Evolutionary conservation across 2,329 filamentous ascomycete species (phyloP).

Genomic region (Claviceps sp.): DNA sequence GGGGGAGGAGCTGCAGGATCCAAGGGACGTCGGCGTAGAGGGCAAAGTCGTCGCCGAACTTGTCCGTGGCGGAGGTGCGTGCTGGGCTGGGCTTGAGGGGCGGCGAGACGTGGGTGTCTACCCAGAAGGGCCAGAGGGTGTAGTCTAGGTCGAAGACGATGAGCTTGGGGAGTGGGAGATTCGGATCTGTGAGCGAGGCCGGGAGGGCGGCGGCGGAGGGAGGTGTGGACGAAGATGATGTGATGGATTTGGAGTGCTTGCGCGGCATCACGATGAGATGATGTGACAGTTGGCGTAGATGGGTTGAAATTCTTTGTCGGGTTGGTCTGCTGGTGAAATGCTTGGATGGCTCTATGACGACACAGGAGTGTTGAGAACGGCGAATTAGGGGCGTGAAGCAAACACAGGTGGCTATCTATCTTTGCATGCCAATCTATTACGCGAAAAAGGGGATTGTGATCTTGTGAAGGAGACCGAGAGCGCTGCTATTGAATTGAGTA

Average conservation of each 20-base stretch:
- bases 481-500: too few species aligned
- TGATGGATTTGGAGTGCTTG: slow-evolving; percentile 18
- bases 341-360: too few species aligned
- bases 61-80: slow-evolving; percentile 34
- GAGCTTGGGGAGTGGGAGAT: slow-evolving; percentile 61
- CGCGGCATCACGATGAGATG: slow-evolving; percentile 14
- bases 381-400: neutral
- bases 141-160: slow-evolving; percentile 95
- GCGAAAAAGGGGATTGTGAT: neutral
- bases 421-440: neutral
- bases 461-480: neutral
- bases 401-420: neutral
- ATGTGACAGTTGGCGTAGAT: neutral
- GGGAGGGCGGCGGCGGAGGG: slow-evolving; percentile 16
- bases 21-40: slow-evolving; percentile 60
- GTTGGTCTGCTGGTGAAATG: too few species aligned
- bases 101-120: slow-evolving; percentile 77
- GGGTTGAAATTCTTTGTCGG: neutral
- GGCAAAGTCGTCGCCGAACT: slow-evolving; percentile 49
- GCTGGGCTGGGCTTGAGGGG: slow-evolving; percentile 44
- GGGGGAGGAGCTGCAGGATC: slow-evolving; percentile 36
- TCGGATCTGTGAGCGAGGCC: slow-evolving; percentile 33
- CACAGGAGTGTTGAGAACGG: neutral
- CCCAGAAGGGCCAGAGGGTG: slow-evolving; percentile 98
- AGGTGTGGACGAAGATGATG: slow-evolving; percentile 1